Percentiles rank a stretch among this genome's conserved stretches.
Conservation (phyloP, 768 basidiomycete species). For the Mycena amicta region DNA sequence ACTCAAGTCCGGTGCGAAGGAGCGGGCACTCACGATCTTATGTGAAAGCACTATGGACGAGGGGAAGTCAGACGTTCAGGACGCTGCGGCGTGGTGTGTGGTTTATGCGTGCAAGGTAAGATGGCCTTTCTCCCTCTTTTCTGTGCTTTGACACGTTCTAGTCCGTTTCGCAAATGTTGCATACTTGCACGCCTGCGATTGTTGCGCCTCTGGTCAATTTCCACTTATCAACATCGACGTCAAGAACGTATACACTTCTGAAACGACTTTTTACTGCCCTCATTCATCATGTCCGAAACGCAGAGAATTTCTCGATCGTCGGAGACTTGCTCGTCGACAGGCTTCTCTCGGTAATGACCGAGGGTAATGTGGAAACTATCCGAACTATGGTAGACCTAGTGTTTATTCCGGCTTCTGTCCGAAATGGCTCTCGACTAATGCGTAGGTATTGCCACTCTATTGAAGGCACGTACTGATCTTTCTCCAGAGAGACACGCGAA, state of each 20-base stretch:
- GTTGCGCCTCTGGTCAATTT: constrained; percentile 58
- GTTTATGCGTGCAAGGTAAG: constrained; percentile 79
- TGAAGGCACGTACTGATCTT: constrained; percentile 6
- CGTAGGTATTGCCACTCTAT: constrained; percentile 41
- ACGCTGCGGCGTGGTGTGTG: constrained; percentile 72
- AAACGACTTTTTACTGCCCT: constrained; percentile 78
- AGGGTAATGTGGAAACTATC: constrained; percentile 40
- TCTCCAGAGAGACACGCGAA: constrained; percentile 38
- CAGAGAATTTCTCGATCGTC: constrained; percentile 63
- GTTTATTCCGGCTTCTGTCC: constrained; percentile 60
- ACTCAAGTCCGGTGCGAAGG: constrained; percentile 62
- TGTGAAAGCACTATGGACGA: constrained; percentile 42
- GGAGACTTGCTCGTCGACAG: constrained; percentile 54
- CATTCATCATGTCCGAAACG: constrained; percentile 77
- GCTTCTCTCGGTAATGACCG: constrained; percentile 32
- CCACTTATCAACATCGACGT: constrained; percentile 44
- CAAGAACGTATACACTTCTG: constrained; percentile 56
- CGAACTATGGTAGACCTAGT: constrained; percentile 59
- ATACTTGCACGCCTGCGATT: constrained; percentile 71
- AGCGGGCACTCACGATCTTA: constrained; percentile 58
- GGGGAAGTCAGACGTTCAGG: constrained; percentile 49
- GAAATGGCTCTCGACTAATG: constrained; percentile 69
- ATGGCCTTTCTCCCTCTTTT: constrained; percentile 14
- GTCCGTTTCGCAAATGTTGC: constrained; percentile 84
- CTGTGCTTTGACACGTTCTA: constrained; percentile 28